These are phyloP conservation scores for Neoarthrinium moseri DNA, from an alignment of 2,329 filamentous ascomycete genomes.

Conservation along the genomic window DNA sequence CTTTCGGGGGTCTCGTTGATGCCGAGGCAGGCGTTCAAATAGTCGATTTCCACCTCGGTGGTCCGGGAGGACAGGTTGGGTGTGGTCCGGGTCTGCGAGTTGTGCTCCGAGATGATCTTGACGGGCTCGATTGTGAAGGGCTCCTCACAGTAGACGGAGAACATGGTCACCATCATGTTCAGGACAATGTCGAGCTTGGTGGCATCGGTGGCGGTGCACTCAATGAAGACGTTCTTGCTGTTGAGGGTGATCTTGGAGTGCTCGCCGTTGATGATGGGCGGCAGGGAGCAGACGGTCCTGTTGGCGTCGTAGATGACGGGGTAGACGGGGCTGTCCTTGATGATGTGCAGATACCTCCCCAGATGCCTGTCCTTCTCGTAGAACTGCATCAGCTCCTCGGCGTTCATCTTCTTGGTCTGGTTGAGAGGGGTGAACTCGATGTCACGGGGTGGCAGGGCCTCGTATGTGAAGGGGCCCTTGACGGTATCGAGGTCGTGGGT, in stretches of 20 bases:
- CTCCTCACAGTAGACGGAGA: conserved; percentile 85
- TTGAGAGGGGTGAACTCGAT: conserved; percentile 91
- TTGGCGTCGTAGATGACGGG: conserved; percentile 94
- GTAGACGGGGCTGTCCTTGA: conserved; percentile 89
- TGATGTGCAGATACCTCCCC: conserved; percentile 88
- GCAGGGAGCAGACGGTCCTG: conserved; percentile 83
- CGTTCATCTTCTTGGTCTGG: conserved; percentile 85
- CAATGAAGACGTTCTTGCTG: conserved; percentile 93
- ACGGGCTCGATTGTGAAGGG: conserved; percentile 92
- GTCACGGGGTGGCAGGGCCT: conserved; percentile 85
- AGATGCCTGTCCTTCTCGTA: conserved; percentile 95
- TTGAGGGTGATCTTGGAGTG: conserved; percentile 93
- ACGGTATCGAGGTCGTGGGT: conserved; percentile 95
- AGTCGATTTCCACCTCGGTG: conserved; percentile 82
- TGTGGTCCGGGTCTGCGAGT: conserved; percentile 75
- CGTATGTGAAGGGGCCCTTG: conserved; percentile 93
- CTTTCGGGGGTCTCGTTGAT: conserved; percentile 71
- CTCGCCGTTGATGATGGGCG: conserved; percentile 75
- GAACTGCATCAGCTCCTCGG: conserved; percentile 85
- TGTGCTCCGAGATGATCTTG: conserved; percentile 89
- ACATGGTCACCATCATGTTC: conserved; percentile 97
- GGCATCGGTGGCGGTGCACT: conserved; percentile 92
- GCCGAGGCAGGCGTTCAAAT: conserved; percentile 91
- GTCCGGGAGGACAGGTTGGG: conserved; percentile 77
- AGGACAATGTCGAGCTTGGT: conserved; percentile 96